These are phyloP conservation scores for Thalia dealbata DNA, from an alignment of 176 grass and related monocot species.

Conservation along the genomic window DNA sequence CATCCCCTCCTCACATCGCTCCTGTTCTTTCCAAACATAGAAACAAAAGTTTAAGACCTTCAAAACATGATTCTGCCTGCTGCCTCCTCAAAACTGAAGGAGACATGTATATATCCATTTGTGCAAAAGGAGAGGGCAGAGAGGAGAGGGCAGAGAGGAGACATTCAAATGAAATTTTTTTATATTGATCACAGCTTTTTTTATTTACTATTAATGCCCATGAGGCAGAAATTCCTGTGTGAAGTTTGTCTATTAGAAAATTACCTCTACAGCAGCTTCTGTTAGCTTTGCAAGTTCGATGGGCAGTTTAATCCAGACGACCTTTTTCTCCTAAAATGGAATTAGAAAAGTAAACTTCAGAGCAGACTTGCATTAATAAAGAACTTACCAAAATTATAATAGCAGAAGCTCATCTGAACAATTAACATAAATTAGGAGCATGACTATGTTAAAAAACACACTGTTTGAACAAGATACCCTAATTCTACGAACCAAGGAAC, in stretches of 20 bases:
- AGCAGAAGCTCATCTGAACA: neutral
- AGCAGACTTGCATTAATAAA: neutral
- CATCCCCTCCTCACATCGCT: no score
- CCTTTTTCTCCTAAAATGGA: conserved; percentile 8
- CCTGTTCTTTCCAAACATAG: no score
- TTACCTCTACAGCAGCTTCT: conserved; percentile 12
- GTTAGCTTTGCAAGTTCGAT: conserved; percentile 13
- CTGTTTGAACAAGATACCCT: neutral
- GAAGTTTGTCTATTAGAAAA: neutral
- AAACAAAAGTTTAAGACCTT: no score
- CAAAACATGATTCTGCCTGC: no score
- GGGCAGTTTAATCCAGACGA: conserved; percentile 15
- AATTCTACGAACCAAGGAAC: neutral
- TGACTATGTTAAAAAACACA: no score
- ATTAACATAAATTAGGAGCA: neutral
- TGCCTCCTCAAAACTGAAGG: no score
- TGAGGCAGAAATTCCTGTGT: neutral
- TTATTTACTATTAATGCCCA: no score
- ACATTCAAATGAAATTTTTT: no score
- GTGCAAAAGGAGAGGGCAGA: no score
- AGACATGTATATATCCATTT: no score
- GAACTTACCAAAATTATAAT: neutral
- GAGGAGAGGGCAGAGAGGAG: no score
- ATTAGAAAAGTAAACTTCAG: neutral
- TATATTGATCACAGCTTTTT: no score